Percentiles rank a stretch among this genome's conserved stretches.
Evolutionary conservation across 2,329 filamentous ascomycete genomes (phyloP).

Genomic region (Fusarium succisae): DNA sequence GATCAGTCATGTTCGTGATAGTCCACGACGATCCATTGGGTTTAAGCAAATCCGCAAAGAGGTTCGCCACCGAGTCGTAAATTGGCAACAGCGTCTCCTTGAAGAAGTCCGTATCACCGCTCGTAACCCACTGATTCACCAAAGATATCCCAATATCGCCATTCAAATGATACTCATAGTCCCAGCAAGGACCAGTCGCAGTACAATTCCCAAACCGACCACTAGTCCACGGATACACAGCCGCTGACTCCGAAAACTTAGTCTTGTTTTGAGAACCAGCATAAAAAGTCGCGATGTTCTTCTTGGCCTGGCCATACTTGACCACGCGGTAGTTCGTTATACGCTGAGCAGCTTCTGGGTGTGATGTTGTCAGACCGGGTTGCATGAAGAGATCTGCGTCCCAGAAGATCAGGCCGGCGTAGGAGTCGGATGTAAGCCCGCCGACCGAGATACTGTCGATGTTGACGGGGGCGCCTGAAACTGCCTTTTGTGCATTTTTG

Average conservation of each 20-base stretch:
- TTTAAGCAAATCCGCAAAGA: background rate
- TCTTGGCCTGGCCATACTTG: background rate
- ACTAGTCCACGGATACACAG: conserved; percentile 6
- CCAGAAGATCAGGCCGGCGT: conserved; percentile 1
- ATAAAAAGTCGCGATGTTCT: background rate
- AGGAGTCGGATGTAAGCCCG: background rate
- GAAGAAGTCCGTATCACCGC: background rate
- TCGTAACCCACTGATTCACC: conserved; percentile 2
- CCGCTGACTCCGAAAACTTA: background rate
- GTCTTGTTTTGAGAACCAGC: background rate
- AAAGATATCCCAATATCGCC: background rate
- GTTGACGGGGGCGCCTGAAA: background rate
- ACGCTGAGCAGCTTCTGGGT: background rate
- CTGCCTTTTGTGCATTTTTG: background rate
- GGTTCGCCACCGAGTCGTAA: background rate
- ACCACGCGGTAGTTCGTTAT: conserved; percentile 3
- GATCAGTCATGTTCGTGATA: conserved; percentile 1
- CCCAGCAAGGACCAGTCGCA: conserved; percentile 5
- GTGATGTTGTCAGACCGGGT: background rate
- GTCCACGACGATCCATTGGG: background rate
- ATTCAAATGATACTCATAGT: conserved; percentile 1
- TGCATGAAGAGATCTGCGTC: conserved; percentile 8
- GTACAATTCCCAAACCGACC: background rate
- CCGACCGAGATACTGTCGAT: background rate
- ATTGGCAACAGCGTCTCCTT: background rate